phyloP scores from a whole-genome alignment of 1,139 yeast genomes.

The Arxiozyma telluris region DNA sequence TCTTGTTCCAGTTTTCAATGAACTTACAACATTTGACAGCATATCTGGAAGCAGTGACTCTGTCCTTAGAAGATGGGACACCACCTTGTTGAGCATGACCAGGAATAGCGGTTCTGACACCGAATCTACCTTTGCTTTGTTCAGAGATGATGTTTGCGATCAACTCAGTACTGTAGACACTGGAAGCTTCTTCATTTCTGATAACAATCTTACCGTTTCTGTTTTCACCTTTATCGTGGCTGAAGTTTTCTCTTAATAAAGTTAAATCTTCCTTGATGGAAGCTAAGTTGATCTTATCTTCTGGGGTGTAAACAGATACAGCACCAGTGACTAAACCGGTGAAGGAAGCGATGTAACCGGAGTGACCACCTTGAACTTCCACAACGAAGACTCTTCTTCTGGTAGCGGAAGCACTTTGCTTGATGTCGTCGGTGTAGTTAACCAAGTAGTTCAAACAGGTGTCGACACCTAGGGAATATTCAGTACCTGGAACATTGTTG shows the following conservation, averaged over 20 bases:
- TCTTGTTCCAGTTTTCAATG: constrained; percentile 49
- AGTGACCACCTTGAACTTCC: constrained; percentile 83
- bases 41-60: constrained; percentile 83
- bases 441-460: constrained; percentile 70
- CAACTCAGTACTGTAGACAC: constrained; percentile 70
- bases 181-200: constrained; percentile 78
- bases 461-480: constrained; percentile 69
- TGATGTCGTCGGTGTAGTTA: constrained; percentile 69
- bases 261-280: constrained; percentile 56
- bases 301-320: constrained; percentile 69
- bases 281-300: constrained; percentile 49
- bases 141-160: constrained; percentile 76
- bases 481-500: constrained; percentile 78
- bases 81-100: constrained; percentile 99
- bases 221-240: constrained; percentile 50
- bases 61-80: constrained; percentile 87
- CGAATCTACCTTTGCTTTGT: constrained; percentile 69
- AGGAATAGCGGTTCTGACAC: constrained; percentile 91
- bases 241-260: constrained; percentile 47
- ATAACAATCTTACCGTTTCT: constrained; percentile 76
- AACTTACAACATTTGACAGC: constrained; percentile 84
- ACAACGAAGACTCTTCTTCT: constrained; percentile 71
- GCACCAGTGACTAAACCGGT: constrained; percentile 67
- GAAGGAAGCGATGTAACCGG: constrained; percentile 67
- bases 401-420: constrained; percentile 71